Conservation (phyloP, 192 early-diverging fungal species). For the Coemansia furcata region DNA sequence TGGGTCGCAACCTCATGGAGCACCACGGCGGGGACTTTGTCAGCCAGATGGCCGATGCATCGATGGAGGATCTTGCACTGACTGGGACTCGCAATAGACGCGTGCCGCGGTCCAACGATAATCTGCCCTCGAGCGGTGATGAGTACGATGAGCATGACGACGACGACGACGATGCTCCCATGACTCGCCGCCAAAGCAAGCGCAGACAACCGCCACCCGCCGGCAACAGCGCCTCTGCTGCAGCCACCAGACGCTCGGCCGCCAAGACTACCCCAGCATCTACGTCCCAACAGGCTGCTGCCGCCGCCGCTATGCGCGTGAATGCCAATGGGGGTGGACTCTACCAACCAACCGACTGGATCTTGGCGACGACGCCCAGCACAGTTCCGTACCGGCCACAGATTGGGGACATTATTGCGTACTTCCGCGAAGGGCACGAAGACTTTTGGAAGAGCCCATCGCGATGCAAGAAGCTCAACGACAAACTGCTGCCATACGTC, state of each 20-base stretch:
- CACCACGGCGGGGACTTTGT: neutral
- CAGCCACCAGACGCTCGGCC: neutral
- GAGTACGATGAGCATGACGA: neutral
- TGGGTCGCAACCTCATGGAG: neutral
- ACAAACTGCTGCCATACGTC: conserved; percentile 50
- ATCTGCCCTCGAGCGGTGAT: conserved; percentile 1
- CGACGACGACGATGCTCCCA: neutral
- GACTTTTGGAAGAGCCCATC: conserved; percentile 56
- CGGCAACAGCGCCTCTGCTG: conserved; percentile 7
- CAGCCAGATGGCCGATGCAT: neutral
- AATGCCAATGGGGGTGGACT: neutral
- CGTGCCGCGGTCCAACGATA: conserved; percentile 20
- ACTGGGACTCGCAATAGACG: neutral
- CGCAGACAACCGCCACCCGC: neutral
- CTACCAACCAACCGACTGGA: conserved; percentile 55
- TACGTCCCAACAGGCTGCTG: neutral
- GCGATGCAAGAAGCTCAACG: conserved; percentile 42
- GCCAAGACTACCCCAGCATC: conserved; percentile 2
- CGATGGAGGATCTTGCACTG: neutral
- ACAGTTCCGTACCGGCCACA: conserved; percentile 64
- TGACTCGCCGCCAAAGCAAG: conserved; percentile 6
- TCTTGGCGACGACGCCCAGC: conserved; percentile 39
- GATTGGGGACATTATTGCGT: conserved; percentile 58
- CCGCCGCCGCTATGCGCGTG: neutral
- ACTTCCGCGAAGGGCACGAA: conserved; percentile 58